Base-by-base conservation (phyloP, 116 monocot species). In the Phalaenopsis hybrid region DNA sequence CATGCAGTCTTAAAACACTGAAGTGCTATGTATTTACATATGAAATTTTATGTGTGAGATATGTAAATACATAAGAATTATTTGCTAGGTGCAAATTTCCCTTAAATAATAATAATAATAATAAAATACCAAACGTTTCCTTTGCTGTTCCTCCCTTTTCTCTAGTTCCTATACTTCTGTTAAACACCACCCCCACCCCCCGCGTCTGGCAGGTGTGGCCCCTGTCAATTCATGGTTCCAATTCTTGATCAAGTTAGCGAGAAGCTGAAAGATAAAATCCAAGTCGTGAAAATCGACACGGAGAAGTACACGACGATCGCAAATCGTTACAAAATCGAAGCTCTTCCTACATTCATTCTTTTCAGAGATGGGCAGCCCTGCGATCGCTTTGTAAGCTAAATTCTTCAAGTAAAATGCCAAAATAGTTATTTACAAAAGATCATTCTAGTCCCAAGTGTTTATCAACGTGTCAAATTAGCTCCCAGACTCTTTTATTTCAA, bases 201-300 rank as follows among this genome's bases (percentile, higher is more conserved):
- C 72, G 17, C 37, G 37, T 79, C 74, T 48, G 7, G 13, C 52
- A 97, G 97, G 97, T 97, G 97, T 48, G 97, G 97, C 61, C 97
- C 97, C 23, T 97, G 97, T 80, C 91, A 97, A 79, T 91, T 86
- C 87, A 97, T 97, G 97, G 90, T 91, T 80, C 90, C 91, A 4
- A 72, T 97, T 80, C 91, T 97, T 17, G 86, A 97, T 73, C 84
- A 94, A 90, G 97, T 91, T 7, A 83, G 90, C 57, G 85, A 89
- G 31, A 80, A 82, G 37, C 75, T 97, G 79, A 84, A 90, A 44
- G 97, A 87, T 49, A 91, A 84, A 83, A 88, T 97, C 77, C 84
- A 82, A 74, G 87, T 97, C 0, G 91, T 91, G 68, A 94, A 97
- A 85, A 94, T 97, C 45, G 92, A 97, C 83, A 97, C 97, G 2